Evolutionary conservation across 2,329 filamentous ascomycete species (phyloP), one percentile per base, ranked within the genome.

Genomic region (Penicillium sp.): DNA sequence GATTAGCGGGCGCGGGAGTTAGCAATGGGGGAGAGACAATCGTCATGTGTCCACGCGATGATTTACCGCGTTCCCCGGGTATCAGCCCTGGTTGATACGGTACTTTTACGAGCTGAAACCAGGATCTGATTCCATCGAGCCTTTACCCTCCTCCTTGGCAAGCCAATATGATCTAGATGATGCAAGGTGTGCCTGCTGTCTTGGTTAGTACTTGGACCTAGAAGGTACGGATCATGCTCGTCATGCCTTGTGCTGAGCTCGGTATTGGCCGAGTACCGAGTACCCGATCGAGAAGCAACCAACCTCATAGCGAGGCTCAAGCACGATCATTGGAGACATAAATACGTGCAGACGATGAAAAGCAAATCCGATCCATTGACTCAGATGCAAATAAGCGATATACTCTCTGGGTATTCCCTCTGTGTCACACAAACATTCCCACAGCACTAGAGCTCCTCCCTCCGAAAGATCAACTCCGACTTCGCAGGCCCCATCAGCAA

Each of bases 31-130:
- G 64, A 62, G 62, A 62, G 60, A 60, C 33, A 60, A 60, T 62
- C 58, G 64, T 66, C 67, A 66, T 60, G 63, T 62, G 57, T 62
- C 48, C 71, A 71, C 71, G 72, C 71, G 71, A 72, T 70, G 68
- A 64, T 68, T 73, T 73, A 72, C 73, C 72, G 72, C 66, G 68
- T 70, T 66, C 63, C 66, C 61, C 58, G 64, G 64, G 52, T 67
- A 66, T 22, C 54, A 46, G 58, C 52, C 51, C 42, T 53, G 30
- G 8, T 53, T 37, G 35, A 26, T 40, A 10, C 63, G 51, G 68
- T 67, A 68, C 67, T 67, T 71, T 71, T 65, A 68, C 65, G 55
- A 54, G 33, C 56, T 57, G 26, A 60, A 55, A 63, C 57, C 55
- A 55, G 51, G n/a, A 7, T 10, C 19, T 46, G n/a, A 37, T n/a